phyloP scores from a whole-genome alignment of 2,329 filamentous ascomycete genomes.

The Xylaria arbuscula region DNA sequence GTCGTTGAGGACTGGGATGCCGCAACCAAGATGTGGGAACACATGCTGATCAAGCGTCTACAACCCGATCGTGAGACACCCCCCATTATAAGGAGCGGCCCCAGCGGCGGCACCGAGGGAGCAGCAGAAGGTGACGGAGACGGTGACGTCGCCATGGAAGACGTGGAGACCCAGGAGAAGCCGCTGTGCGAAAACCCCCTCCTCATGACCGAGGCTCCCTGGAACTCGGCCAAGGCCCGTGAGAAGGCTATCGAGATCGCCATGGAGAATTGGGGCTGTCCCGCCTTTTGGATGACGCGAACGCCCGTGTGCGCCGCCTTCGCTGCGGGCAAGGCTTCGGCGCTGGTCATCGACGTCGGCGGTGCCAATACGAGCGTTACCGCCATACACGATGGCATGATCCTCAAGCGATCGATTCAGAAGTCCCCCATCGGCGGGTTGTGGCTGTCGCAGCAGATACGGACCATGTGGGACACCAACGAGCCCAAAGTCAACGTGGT shows the following conservation, averaged over 20 bases:
- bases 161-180: slow-evolving; percentile 74
- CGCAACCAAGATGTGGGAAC: slow-evolving; percentile 89
- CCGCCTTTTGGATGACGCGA: slow-evolving; percentile 92
- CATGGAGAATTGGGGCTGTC: slow-evolving; percentile 96
- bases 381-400: slow-evolving; percentile 92
- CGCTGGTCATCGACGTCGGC: slow-evolving; percentile 71
- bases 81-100: slow-evolving; percentile 73
- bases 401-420: slow-evolving; percentile 89
- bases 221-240: slow-evolving; percentile 87
- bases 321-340: slow-evolving; percentile 91
- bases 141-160: slow-evolving; percentile 70
- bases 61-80: slow-evolving; percentile 79
- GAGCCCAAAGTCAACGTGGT: slow-evolving; percentile 78
- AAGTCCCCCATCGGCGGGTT: slow-evolving; percentile 87
- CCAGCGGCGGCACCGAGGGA: slow-evolving; percentile 83
- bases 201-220: slow-evolving; percentile 92
- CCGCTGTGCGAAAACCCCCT: slow-evolving; percentile 89
- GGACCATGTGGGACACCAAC: slow-evolving; percentile 77
- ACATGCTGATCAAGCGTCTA: slow-evolving; percentile 87
- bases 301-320: slow-evolving; percentile 92
- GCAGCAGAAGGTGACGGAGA: slow-evolving; percentile 73
- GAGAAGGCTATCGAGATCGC: slow-evolving; percentile 96
- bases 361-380: slow-evolving; percentile 47
- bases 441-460: slow-evolving; percentile 90
- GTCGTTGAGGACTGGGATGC: slow-evolving; percentile 97